These are phyloP conservation scores for Boletus vermiculosoides DNA, from an alignment of 768 basidiomycete species.

Conservation along the genomic window DNA sequence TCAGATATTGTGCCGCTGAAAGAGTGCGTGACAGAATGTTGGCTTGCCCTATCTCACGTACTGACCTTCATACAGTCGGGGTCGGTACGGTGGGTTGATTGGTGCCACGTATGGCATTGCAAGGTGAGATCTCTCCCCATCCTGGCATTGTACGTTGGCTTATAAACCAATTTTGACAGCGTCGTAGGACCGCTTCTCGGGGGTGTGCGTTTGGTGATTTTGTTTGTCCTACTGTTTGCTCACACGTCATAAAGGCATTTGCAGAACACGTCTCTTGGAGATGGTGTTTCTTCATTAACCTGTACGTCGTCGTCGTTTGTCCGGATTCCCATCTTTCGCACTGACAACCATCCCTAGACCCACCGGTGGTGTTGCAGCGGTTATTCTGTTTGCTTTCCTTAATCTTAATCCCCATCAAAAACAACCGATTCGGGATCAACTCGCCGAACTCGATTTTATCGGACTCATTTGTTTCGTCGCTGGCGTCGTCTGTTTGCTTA, in stretches of 20 bases:
- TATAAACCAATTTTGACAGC: conserved; percentile 27
- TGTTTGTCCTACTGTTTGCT: neutral
- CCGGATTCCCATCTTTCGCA: neutral
- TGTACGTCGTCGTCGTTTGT: conserved; percentile 45
- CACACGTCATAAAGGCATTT: conserved; percentile 42
- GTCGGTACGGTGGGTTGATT: conserved; percentile 71
- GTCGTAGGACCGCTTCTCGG: conserved; percentile 81
- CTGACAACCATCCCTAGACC: conserved; percentile 45
- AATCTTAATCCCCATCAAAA: conserved; percentile 75
- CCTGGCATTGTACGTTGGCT: neutral
- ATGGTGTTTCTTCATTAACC: conserved; percentile 82
- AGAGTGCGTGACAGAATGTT: conserved; percentile 48
- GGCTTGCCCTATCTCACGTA: neutral
- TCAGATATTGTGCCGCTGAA: conserved; percentile 80
- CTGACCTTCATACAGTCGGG: conserved; percentile 52
- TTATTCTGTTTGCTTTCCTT: conserved; percentile 67
- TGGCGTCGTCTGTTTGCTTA: conserved; percentile 64
- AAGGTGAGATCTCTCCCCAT: conserved; percentile 29
- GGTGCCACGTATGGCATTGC: conserved; percentile 79
- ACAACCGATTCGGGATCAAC: conserved; percentile 54
- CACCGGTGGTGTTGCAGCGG: conserved; percentile 65
- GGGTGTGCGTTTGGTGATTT: conserved; percentile 51
- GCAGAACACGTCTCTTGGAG: conserved; percentile 77
- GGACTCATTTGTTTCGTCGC: conserved; percentile 62
- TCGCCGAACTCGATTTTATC: conserved; percentile 68